phyloP scores from a whole-genome alignment of 1,284 basidiomycete genomes.

The Malassezia cuniculi region DNA sequence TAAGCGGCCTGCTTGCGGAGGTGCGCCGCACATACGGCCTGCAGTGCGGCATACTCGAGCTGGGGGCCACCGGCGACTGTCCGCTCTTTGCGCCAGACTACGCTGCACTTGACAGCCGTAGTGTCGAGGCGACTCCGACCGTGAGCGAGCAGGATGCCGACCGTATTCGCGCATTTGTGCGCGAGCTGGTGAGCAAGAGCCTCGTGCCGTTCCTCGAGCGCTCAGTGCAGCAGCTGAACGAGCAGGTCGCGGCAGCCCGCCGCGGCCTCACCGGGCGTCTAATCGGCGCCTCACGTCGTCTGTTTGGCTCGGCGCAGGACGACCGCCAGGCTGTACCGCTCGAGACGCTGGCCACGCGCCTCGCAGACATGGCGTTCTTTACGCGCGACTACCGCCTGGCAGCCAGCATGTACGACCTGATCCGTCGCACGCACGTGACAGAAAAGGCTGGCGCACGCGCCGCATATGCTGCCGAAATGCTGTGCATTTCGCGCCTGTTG shows the following conservation, averaged over 20 bases:
- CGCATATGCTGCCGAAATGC: conserved; percentile 40
- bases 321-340: conserved; percentile 44
- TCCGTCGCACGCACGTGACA: conserved; percentile 49
- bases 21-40: conserved; percentile 40
- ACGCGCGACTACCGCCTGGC: conserved; percentile 80
- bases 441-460: conserved; percentile 34
- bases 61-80: background rate
- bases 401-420: conserved; percentile 66
- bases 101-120: background rate
- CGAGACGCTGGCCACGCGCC: conserved; percentile 51
- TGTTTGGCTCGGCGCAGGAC: conserved; percentile 44
- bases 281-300: conserved; percentile 48
- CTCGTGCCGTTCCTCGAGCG: conserved; percentile 94
- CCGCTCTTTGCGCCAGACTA: conserved; percentile 3
- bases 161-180: conserved; percentile 64
- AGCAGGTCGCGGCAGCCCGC: conserved; percentile 67
- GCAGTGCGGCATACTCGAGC: conserved; percentile 31
- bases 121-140: conserved; percentile 1
- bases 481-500: conserved; percentile 31
- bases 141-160: conserved; percentile 67
- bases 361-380: conserved; percentile 90
- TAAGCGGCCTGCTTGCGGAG: conserved; percentile 31
- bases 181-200: conserved; percentile 81
- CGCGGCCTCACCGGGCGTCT: conserved; percentile 76
- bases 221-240: conserved; percentile 83